Percentiles rank a stretch among this genome's conserved stretches.
Conservation (phyloP, 306 rosid species). For the Fragaria vesca region DNA sequence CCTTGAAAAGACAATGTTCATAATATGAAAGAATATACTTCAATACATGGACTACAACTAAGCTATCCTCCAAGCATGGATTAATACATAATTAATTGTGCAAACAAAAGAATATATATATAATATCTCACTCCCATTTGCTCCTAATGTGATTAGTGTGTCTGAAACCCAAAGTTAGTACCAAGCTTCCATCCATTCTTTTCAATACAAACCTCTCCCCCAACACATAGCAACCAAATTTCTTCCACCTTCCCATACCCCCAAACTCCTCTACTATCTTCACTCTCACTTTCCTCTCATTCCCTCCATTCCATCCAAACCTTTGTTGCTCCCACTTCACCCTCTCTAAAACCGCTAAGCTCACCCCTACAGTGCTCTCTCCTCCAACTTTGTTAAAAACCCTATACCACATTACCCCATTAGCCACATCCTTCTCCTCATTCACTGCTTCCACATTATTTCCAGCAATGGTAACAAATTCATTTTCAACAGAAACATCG, state of each 20-base stretch:
- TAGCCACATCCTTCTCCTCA: constrained; percentile 16
- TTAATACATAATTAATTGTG: too few species aligned
- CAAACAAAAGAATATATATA: too few species aligned
- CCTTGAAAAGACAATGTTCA: too few species aligned
- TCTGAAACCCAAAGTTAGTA: constrained; percentile 40
- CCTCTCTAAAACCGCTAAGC: constrained; percentile 49
- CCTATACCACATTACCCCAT: background rate
- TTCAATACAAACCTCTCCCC: constrained; percentile 45
- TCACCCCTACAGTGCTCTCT: constrained; percentile 47
- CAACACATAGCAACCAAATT: constrained; percentile 36
- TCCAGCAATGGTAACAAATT: constrained; percentile 35
- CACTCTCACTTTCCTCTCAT: constrained; percentile 29
- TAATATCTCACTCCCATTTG: constrained; percentile 38
- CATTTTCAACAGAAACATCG: constrained; percentile 20
- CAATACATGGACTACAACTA: too few species aligned
- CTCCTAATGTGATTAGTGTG: constrained; percentile 41
- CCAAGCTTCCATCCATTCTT: constrained; percentile 47
- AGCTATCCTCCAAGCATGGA: too few species aligned
- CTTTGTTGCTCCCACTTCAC: constrained; percentile 50
- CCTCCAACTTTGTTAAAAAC: constrained; percentile 39
- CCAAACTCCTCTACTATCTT: constrained; percentile 48
- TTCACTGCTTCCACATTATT: constrained; percentile 27
- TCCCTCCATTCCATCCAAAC: constrained; percentile 38
- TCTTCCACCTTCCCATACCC: constrained; percentile 36
- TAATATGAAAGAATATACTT: too few species aligned